Base-by-base conservation (phyloP, 495 filamentous ascomycete genomes). In the Opeltia flavorubescens region DNA sequence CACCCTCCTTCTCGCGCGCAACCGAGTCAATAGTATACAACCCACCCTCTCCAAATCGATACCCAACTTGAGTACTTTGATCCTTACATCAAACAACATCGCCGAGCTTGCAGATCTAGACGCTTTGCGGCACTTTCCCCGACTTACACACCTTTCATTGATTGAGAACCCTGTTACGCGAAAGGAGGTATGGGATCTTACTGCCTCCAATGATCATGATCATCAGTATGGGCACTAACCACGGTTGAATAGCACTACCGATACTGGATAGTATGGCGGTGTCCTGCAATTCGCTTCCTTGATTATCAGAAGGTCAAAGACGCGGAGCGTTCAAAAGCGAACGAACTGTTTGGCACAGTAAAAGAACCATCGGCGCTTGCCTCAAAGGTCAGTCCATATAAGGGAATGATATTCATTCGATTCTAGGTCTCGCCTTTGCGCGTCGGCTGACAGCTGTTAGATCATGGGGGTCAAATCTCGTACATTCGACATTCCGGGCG, bases 251-350 rank as follows among this genome's bases (percentile, higher is more conserved):
- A 95, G 91, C 63, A 96, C 62, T 99, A 95, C 65, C 79, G 91
- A 13, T 80, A 80, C 63, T 99, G 84, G 83, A 65, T 94, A 30
- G 76, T 99, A 56, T 95, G 83, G 84, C 75, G 81, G 38, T 81
- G 80, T 55, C 87, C 88, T 3, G 71, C 69, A 18, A 76, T 99
- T 21, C 82, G 89, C 29, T 95, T 95, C 68, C 71, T 99, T 38
- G 93, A 99, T 66, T 95, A 87, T 62, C 74, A 78, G 45, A 93
- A 91, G 65, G 86, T 96, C 26, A 93, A 86, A 59, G 76, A 89
- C 40, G 77, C 68, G 1, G 93, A 99, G 69, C 80, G 89, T 15
- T 60, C 70, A 40, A 70, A 75, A 50, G 87, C 89, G 0, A 69
- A 63, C 29, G 80, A 87, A 59, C 72, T 95, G 1, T 96, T 96